A percentile compares a stretch with the other conserved stretches of the same genome.
Evolutionary conservation across 495 filamentous ascomycete genomes (phyloP).

Genomic region (Aspergillus asperescens): DNA sequence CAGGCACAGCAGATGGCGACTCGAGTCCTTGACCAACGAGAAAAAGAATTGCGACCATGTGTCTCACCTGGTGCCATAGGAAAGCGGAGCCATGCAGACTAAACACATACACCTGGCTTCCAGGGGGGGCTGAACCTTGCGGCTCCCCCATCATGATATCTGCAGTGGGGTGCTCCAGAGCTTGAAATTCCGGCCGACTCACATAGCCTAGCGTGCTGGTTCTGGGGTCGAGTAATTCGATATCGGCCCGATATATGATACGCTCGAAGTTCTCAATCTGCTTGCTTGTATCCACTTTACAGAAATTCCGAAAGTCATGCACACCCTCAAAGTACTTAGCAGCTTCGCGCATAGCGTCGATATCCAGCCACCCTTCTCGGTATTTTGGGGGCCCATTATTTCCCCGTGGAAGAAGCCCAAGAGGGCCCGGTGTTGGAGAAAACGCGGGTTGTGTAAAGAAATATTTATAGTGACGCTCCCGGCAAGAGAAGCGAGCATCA

Average conservation of each 20-base stretch:
- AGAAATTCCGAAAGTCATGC: conserved; percentile 97
- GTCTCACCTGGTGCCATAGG: conserved; percentile 95
- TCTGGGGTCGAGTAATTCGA: conserved; percentile 58
- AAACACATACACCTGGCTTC: conserved; percentile 76
- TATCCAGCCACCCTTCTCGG: conserved; percentile 64
- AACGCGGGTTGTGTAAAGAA: conserved; percentile 96
- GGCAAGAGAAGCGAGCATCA: conserved; percentile 88
- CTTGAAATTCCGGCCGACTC: conserved; percentile 30
- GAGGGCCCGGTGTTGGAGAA: conserved; percentile 47
- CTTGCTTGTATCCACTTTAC: conserved; percentile 81
- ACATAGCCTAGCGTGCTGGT: conserved; percentile 40
- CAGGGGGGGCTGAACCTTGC: conserved; percentile 13
- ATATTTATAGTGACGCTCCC: conserved; percentile 83
- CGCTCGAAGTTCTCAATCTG: conserved; percentile 77
- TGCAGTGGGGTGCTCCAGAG: conserved; percentile 15
- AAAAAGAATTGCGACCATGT: conserved; percentile 85
- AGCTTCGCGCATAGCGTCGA: conserved; percentile 77
- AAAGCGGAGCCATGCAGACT: conserved; percentile 87
- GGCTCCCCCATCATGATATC: conserved; percentile 19
- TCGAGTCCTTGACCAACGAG: conserved; percentile 88
- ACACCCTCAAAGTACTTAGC: conserved; percentile 72
- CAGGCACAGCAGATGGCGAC: conserved; percentile 59
- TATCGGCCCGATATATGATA: conserved; percentile 67
- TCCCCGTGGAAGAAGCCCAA: conserved; percentile 29
- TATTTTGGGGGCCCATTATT: conserved; percentile 24